Evolutionary conservation across 345 rosid species (phyloP), one percentile per base, ranked within the genome.

Genomic region (Passiflora organensis): DNA sequence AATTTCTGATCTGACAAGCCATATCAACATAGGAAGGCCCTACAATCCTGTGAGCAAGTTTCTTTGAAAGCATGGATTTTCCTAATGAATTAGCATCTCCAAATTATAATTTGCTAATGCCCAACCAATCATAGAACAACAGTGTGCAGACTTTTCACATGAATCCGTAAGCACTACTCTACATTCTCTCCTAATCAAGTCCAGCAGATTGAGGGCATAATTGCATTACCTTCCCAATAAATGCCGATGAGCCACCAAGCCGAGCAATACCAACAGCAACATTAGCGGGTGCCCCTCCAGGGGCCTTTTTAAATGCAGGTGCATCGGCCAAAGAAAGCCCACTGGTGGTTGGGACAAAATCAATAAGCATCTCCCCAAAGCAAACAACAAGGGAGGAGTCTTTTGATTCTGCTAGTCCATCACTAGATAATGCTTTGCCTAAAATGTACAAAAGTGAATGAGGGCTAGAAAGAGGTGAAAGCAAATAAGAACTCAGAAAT

Each of bases 281-380:
- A 75, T 93, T 93, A 24, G 96, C 96, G 54, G 99, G 99, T 19
- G 99, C 99, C 61, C 99, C 96, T 51, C 99, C 96, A 0, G 96
- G 83, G 53, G 96, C 96, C 63, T 89, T 93, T 47, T 86, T 82
- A 59, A 93, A 93, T 53, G 96, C 91, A 12, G 91, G 95, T 13
- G 99, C 78, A 17, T 86, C 81, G 28, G 96, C 96, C 73, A 93
- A 61, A 10, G 99, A 84, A 66, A 86, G 86, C 1, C 94, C 96
- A 37, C 68, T 86, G 8, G 42, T 63, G 2, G 95, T 89, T 4
- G 99, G 99, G 28, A 93, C 96, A 70, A 93, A 93, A 72, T 93
- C 96, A 50, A 93, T 89, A 50, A 89, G 67, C 95, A 93, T 84
- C 74, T 89, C 99, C 28, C 99, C 96, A 54, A 93, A 93, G 72